phyloP scores from a whole-genome alignment of 352 stramenopile genomes.

The Pelagophyceae sp. region DNA sequence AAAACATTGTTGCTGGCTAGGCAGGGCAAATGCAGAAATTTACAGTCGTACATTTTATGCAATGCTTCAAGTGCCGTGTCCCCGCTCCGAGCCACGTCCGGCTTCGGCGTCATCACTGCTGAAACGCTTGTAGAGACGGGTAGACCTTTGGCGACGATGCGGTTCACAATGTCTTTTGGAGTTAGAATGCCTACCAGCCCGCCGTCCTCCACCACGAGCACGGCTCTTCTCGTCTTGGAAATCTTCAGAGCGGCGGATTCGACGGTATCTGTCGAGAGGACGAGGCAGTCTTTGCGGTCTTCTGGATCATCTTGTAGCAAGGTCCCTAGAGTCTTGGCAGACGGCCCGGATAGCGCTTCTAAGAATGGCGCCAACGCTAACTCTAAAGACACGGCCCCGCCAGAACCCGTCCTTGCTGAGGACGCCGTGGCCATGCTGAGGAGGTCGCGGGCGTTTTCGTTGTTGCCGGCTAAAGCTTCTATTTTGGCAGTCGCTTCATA shows the following conservation, averaged over 20 bases:
- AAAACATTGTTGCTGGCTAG: no score
- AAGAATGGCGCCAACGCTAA: background rate
- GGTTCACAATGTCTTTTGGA: slow-evolving; percentile 91
- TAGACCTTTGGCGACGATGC: slow-evolving; percentile 80
- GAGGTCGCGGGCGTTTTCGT: slow-evolving; percentile 90
- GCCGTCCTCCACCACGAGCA: slow-evolving; percentile 83
- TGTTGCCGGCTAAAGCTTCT: slow-evolving; percentile 39
- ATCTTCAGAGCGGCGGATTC: slow-evolving; percentile 82
- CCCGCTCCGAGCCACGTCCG: slow-evolving; percentile 76
- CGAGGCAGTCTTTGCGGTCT: background rate
- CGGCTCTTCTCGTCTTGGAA: slow-evolving; percentile 80
- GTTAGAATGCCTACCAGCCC: slow-evolving; percentile 91
- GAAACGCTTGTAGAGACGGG: slow-evolving; percentile 77
- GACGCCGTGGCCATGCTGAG: slow-evolving; percentile 94
- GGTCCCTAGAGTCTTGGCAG: background rate
- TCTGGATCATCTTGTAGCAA: background rate
- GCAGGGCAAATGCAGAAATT: slow-evolving; percentile 91
- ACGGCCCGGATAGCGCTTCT: background rate
- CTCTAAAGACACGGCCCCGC: no score
- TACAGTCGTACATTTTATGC: slow-evolving; percentile 95
- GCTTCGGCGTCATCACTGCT: slow-evolving; percentile 92
- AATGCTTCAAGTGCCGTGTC: slow-evolving; percentile 89
- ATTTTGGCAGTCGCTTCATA: background rate
- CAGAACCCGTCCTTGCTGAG: no score
- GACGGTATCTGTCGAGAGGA: slow-evolving; percentile 31